Evolutionary conservation across 441 rosid species (phyloP).

Genomic region (Pelargonium australe): DNA sequence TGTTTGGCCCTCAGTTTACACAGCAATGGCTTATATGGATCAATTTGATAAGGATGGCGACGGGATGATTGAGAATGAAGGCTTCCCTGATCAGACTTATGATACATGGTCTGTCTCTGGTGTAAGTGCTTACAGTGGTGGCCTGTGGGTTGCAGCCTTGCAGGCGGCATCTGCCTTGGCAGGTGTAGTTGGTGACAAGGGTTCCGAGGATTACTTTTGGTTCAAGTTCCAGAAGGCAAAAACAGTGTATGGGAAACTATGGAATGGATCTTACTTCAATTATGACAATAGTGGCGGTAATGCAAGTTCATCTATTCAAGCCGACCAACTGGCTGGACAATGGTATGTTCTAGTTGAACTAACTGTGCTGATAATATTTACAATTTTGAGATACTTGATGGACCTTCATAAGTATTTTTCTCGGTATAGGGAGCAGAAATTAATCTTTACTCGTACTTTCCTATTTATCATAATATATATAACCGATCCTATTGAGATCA

Average conservation of each 20-base stretch:
- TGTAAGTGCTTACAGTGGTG: constrained; percentile 78
- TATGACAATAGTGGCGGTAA: constrained; percentile 60
- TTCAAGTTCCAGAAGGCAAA: constrained; percentile 73
- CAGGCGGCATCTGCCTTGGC: constrained; percentile 94
- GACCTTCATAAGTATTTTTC: too few relatives aligned
- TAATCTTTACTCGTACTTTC: too few relatives aligned
- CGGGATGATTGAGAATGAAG: constrained; percentile 91
- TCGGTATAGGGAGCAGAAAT: too few relatives aligned
- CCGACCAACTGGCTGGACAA: constrained; percentile 92
- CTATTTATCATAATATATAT: too few relatives aligned
- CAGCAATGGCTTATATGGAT: constrained; percentile 83
- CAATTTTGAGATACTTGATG: not conserved
- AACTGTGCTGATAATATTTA: not conserved
- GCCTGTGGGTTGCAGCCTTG: constrained; percentile 86
- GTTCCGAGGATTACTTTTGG: constrained; percentile 62
- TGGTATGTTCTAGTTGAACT: constrained; percentile 10
- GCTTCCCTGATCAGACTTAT: constrained; percentile 91
- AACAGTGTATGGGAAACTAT: constrained; percentile 53
- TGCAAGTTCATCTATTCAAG: constrained; percentile 74
- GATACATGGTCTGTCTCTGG: constrained; percentile 87
- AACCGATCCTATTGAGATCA: too few relatives aligned
- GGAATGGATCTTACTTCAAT: constrained; percentile 90
- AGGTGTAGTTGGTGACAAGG: constrained; percentile 57
- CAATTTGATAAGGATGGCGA: constrained; percentile 91
- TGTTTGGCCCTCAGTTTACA: constrained; percentile 85